phyloP scores from a whole-genome alignment of 805 yeast species.

The Nakazawaea holstii region DNA sequence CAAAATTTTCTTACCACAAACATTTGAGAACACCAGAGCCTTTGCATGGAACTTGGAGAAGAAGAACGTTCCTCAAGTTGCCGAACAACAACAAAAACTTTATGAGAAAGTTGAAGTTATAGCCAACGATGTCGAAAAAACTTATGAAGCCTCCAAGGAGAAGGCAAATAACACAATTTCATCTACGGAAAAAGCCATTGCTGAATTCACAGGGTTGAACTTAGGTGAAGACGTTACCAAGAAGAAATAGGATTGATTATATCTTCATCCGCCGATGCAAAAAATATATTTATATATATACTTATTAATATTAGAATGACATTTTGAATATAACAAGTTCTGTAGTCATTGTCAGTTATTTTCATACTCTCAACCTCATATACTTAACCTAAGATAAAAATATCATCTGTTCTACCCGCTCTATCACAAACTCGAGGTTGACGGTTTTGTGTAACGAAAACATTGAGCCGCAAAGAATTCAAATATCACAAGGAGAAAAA shows the following conservation, averaged over 20 bases:
- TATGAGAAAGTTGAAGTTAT: conserved; percentile 39
- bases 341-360: too few species aligned
- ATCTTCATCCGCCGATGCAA: neutral
- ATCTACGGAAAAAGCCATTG: conserved; percentile 37
- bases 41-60: conserved; percentile 60
- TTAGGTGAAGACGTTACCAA: conserved; percentile 58
- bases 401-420: too few species aligned
- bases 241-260: conserved; percentile 24
- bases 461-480: too few species aligned
- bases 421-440: too few species aligned
- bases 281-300: too few species aligned
- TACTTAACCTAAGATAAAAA: too few species aligned
- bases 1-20: conserved; percentile 64
- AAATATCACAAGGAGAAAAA: too few species aligned
- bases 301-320: too few species aligned
- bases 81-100: conserved; percentile 52
- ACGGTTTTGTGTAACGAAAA: too few species aligned
- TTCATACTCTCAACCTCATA: too few species aligned
- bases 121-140: conserved; percentile 36
- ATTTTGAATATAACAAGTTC: too few species aligned
- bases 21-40: conserved; percentile 54
- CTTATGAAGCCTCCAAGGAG: conserved; percentile 31
- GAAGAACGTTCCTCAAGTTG: conserved; percentile 55
- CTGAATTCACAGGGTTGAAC: conserved; percentile 62
- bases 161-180: conserved; percentile 22